phyloP scores from a whole-genome alignment of 2,329 filamentous ascomycete species.

The Claviceps lovelessii region DNA sequence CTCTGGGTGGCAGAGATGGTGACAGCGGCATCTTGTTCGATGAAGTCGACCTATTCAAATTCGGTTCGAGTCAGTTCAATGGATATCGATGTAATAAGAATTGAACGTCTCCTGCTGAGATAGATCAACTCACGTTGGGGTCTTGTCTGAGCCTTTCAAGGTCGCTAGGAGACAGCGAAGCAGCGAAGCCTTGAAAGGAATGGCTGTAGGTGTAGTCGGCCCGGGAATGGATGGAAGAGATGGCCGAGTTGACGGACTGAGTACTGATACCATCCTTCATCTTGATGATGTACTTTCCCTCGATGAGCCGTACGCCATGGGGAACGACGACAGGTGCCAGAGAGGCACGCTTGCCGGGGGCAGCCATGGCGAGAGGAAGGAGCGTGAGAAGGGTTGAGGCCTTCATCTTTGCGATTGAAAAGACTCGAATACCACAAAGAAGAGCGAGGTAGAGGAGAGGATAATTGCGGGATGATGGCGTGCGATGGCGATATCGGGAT shows the following conservation, averaged over 20 bases:
- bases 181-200: conserved; percentile 16
- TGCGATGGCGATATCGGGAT: too few relatives aligned
- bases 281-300: conserved; percentile 25
- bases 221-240: conserved; percentile 16
- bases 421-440: not conserved
- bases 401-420: conserved; percentile 13
- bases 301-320: conserved; percentile 16
- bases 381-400: conserved; percentile 19
- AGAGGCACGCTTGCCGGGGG: conserved; percentile 17
- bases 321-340: conserved; percentile 22
- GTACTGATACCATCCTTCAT: conserved; percentile 15
- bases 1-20: conserved; percentile 37
- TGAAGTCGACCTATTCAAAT: conserved; percentile 15
- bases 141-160: conserved; percentile 14
- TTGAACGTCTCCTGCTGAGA: too few relatives aligned
- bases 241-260: conserved; percentile 12
- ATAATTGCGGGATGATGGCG: not conserved
- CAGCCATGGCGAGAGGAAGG: conserved; percentile 18
- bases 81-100: not conserved
- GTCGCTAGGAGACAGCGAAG: conserved; percentile 12
- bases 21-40: conserved; percentile 27
- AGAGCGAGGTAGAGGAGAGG: not conserved
- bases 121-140: conserved; percentile 11
- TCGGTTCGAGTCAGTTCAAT: not conserved
- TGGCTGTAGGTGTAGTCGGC: conserved; percentile 19